These are phyloP conservation scores for Hygrocybe punicea DNA, from an alignment of 768 basidiomycete genomes.

Conservation along the genomic window DNA sequence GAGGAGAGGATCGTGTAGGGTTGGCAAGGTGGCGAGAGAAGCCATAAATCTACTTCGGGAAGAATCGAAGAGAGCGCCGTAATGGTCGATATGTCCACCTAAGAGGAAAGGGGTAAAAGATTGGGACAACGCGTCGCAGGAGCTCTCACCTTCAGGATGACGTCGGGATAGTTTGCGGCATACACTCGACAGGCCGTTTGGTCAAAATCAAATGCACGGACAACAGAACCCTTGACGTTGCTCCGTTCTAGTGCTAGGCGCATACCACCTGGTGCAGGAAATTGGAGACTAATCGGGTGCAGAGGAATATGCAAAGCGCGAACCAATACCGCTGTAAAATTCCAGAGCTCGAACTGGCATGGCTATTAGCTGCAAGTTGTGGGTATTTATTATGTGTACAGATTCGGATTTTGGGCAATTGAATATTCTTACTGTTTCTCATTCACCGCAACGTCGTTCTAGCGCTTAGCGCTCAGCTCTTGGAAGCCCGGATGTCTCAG, in stretches of 20 bases:
- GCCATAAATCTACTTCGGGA: slow-evolving; percentile 62
- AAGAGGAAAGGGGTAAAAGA: slow-evolving; percentile 7
- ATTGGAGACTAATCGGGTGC: background rate
- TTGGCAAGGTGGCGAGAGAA: slow-evolving; percentile 79
- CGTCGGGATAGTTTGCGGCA: slow-evolving; percentile 50
- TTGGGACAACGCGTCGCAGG: background rate
- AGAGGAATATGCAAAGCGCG: slow-evolving; percentile 24
- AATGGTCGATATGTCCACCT: slow-evolving; percentile 63
- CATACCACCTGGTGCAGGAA: slow-evolving; percentile 54
- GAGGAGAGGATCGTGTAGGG: slow-evolving; percentile 75
- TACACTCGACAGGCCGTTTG: slow-evolving; percentile 71
- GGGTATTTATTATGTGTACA: too few relatives aligned
- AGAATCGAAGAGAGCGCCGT: slow-evolving; percentile 44
- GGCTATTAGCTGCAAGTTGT: background rate
- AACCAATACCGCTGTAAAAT: slow-evolving; percentile 81
- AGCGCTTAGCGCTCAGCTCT: too few relatives aligned
- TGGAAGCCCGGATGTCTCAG: too few relatives aligned
- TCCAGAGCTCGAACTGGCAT: slow-evolving; percentile 34
- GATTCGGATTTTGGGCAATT: too few relatives aligned
- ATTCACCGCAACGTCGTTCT: too few relatives aligned
- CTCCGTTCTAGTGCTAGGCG: slow-evolving; percentile 63
- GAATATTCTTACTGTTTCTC: too few relatives aligned
- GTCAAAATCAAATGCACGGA: slow-evolving; percentile 83
- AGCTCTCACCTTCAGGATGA: slow-evolving; percentile 48
- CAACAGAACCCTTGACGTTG: slow-evolving; percentile 42